These are phyloP conservation scores for Kwoniella sp. DNA, from an alignment of 768 basidiomycete species.

Conservation along the genomic window DNA sequence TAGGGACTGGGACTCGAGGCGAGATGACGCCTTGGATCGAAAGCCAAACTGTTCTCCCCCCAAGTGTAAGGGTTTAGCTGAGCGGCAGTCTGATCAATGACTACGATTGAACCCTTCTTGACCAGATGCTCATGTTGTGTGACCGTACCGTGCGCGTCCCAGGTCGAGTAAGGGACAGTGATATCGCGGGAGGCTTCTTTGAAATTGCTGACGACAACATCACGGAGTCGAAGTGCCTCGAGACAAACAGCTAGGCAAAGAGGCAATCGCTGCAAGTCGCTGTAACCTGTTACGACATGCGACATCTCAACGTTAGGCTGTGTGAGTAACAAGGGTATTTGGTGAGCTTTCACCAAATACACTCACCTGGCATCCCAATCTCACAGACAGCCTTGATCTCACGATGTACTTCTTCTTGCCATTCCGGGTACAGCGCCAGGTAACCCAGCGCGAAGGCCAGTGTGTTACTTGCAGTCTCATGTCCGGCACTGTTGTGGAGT, in stretches of 20 bases:
- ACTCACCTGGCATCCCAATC: slow-evolving; percentile 30
- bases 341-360: too few relatives aligned
- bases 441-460: slow-evolving; percentile 46
- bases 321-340: too few relatives aligned
- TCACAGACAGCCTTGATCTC: slow-evolving; percentile 36
- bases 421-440: slow-evolving; percentile 46
- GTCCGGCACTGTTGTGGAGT: slow-evolving; percentile 51
- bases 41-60: slow-evolving; percentile 10
- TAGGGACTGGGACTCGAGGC: too few relatives aligned
- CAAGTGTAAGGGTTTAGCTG: slow-evolving; percentile 30
- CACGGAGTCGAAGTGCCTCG: slow-evolving; percentile 39
- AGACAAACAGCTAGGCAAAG: slow-evolving; percentile 23
- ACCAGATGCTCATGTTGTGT: slow-evolving; percentile 20
- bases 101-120: slow-evolving; percentile 33
- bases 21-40: slow-evolving; percentile 27
- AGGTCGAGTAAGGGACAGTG: slow-evolving; percentile 34
- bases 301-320: too few relatives aligned
- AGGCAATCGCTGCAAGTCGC: slow-evolving; percentile 25
- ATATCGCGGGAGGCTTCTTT: slow-evolving; percentile 28
- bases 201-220: slow-evolving; percentile 32
- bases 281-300: slow-evolving; percentile 28
- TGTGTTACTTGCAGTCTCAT: slow-evolving; percentile 49
- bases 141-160: slow-evolving; percentile 25
- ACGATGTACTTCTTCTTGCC: slow-evolving; percentile 44
- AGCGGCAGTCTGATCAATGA: slow-evolving; percentile 33